phyloP scores from a whole-genome alignment of 768 basidiomycete genomes.

The Boletus rufocinnamomeus region DNA sequence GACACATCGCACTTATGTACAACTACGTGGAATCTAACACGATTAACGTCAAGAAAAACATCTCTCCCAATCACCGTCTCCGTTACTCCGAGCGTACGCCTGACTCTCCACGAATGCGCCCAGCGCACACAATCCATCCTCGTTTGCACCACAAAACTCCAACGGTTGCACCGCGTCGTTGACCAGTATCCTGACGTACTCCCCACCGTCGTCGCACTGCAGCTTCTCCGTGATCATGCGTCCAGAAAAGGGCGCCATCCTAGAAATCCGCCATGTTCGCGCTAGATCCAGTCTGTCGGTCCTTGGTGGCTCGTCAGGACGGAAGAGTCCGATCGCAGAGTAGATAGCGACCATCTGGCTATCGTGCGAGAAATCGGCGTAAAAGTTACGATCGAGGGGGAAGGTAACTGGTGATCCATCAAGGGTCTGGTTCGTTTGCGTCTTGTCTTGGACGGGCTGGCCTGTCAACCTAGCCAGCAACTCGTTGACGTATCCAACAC shows the following conservation, averaged over 20 bases:
- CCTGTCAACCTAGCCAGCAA: constrained; percentile 77
- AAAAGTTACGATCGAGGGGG: constrained; percentile 66
- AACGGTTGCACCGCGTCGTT: constrained; percentile 71
- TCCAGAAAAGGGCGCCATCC: constrained; percentile 73
- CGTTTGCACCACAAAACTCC: constrained; percentile 55
- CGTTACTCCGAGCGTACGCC: constrained; percentile 63
- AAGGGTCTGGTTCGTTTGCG: constrained; percentile 80
- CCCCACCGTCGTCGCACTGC: constrained; percentile 40
- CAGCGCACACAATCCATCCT: constrained; percentile 63
- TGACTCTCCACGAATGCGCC: constrained; percentile 71
- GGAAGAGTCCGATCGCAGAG: constrained; percentile 58
- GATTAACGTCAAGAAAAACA: constrained; percentile 44
- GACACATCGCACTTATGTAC: neutral
- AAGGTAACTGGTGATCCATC: constrained; percentile 66
- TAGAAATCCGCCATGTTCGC: constrained; percentile 55
- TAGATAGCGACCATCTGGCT: constrained; percentile 83
- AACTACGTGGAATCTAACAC: neutral
- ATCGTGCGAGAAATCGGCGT: constrained; percentile 86
- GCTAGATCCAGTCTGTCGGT: constrained; percentile 21
- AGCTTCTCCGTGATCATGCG: constrained; percentile 76
- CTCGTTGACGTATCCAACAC: constrained; percentile 88
- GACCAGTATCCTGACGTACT: constrained; percentile 74
- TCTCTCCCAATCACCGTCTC: constrained; percentile 69
- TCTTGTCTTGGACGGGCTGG: constrained; percentile 62
- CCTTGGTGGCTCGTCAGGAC: constrained; percentile 30